Percentiles rank a stretch among this genome's conserved stretches.
These are phyloP conservation scores for Aspergillus kassunensis DNA, from an alignment of 495 filamentous ascomycete genomes.

Conservation along the genomic window DNA sequence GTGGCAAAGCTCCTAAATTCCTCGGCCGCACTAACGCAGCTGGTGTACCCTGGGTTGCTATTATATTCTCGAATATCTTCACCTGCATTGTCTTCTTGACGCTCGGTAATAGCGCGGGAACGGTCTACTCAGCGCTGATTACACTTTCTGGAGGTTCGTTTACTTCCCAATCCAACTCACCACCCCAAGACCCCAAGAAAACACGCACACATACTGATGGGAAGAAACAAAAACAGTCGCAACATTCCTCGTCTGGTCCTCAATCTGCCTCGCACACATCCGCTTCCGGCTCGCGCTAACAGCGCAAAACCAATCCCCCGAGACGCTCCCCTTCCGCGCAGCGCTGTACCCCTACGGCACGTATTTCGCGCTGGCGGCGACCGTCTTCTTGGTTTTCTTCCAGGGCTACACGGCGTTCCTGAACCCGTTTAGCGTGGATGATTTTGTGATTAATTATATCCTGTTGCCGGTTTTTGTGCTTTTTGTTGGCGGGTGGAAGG, in stretches of 20 bases:
- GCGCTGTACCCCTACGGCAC: slow-evolving; percentile 59
- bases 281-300: slow-evolving; percentile 57
- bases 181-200: too few species aligned
- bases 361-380: slow-evolving; percentile 56
- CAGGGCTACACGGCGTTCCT: slow-evolving; percentile 56
- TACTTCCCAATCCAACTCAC: neutral
- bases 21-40: slow-evolving; percentile 59
- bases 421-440: slow-evolving; percentile 53
- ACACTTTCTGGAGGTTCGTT: slow-evolving; percentile 40
- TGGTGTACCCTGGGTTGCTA: slow-evolving; percentile 61
- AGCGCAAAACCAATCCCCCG: slow-evolving; percentile 50
- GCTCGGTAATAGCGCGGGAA: slow-evolving; percentile 53
- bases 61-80: slow-evolving; percentile 59
- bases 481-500: slow-evolving; percentile 56
- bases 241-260: slow-evolving; percentile 65
- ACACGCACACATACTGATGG: too few species aligned
- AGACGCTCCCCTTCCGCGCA: slow-evolving; percentile 55
- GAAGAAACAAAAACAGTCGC: slow-evolving; percentile 53
- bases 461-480: slow-evolving; percentile 60
- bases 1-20: slow-evolving; percentile 60
- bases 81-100: slow-evolving; percentile 67
- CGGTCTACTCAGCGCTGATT: slow-evolving; percentile 44
- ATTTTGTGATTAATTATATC: slow-evolving; percentile 67
- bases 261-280: slow-evolving; percentile 63
- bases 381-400: slow-evolving; percentile 61